Conservation (phyloP, 2,329 filamentous ascomycete genomes). For the Shiraia bambusicola region DNA sequence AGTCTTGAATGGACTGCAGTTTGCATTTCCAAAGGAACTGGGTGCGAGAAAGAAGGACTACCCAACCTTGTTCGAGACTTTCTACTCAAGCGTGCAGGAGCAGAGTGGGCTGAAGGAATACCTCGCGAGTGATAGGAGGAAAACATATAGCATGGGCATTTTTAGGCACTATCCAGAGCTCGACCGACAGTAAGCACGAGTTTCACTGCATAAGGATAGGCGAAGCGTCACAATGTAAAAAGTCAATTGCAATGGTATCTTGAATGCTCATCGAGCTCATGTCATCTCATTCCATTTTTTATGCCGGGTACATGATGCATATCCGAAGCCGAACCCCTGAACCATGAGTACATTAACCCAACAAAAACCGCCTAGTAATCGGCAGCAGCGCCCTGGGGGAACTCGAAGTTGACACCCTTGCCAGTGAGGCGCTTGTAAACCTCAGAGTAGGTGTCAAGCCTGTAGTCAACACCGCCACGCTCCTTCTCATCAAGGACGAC, state of each 20-base stretch:
- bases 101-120: conserved; percentile 68
- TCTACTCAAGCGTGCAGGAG: conserved; percentile 64
- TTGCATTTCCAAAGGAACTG: conserved; percentile 70
- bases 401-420: conserved; percentile 96
- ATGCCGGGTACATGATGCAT: conserved; percentile 45
- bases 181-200: conserved; percentile 51
- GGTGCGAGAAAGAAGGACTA: conserved; percentile 60
- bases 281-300: conserved; percentile 43
- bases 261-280: conserved; percentile 37
- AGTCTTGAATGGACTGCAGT: conserved; percentile 57
- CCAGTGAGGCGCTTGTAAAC: conserved; percentile 98
- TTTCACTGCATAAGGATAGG: neutral
- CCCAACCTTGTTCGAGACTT: conserved; percentile 58
- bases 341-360: conserved; percentile 31
- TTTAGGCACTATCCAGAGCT: conserved; percentile 74
- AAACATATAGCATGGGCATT: conserved; percentile 64
- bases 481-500: conserved; percentile 99
- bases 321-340: conserved; percentile 43
- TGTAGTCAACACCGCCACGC: conserved; percentile 98
- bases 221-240: conserved; percentile 29
- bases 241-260: conserved; percentile 44
- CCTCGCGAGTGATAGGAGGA: conserved; percentile 63
- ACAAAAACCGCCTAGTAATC: conserved; percentile 70
- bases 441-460: conserved; percentile 99
- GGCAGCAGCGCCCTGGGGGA: conserved; percentile 77